Evolutionary conservation across 106 monocot species (phyloP).

Genomic region (Dioscorea zingiberensis): DNA sequence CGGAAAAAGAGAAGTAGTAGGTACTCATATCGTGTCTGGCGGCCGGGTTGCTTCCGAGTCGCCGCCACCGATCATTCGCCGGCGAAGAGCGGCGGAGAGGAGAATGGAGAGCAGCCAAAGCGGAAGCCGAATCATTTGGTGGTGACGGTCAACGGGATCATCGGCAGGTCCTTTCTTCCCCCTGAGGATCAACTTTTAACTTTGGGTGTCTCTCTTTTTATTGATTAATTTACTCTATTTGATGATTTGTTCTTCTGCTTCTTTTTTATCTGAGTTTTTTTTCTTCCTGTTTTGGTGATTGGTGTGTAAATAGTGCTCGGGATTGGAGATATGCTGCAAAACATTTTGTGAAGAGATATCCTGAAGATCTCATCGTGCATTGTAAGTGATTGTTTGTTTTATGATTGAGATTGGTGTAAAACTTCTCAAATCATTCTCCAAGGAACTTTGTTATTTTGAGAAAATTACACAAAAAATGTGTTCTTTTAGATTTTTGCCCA

Average conservation of each 20-base stretch:
- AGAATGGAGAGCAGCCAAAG: not conserved
- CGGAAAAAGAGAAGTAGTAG: not conserved
- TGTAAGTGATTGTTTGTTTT: slow-evolving; percentile 41
- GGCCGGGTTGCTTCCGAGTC: slow-evolving; percentile 18
- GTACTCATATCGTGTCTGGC: slow-evolving; percentile 6
- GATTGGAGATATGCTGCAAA: slow-evolving; percentile 87
- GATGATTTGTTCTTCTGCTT: not conserved
- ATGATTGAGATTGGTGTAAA: not conserved
- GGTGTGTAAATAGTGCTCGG: slow-evolving; percentile 45
- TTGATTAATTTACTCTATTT: not conserved
- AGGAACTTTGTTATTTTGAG: too few species aligned
- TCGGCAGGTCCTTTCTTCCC: slow-evolving; percentile 46
- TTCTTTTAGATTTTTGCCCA: too few species aligned
- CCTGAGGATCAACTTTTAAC: not conserved
- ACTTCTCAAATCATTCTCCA: too few species aligned
- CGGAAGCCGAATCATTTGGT: slow-evolving; percentile 68
- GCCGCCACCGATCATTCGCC: not conserved
- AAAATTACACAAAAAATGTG: too few species aligned
- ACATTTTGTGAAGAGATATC: slow-evolving; percentile 65
- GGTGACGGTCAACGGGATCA: slow-evolving; percentile 75
- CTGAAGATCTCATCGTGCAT: slow-evolving; percentile 70
- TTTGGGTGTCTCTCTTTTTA: not conserved
- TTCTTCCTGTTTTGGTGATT: not conserved
- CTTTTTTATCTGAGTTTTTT: not conserved
- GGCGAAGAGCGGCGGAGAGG: slow-evolving; percentile 3